Conservation (phyloP, 768 basidiomycete species). For the Collybiopsis confluens region DNA sequence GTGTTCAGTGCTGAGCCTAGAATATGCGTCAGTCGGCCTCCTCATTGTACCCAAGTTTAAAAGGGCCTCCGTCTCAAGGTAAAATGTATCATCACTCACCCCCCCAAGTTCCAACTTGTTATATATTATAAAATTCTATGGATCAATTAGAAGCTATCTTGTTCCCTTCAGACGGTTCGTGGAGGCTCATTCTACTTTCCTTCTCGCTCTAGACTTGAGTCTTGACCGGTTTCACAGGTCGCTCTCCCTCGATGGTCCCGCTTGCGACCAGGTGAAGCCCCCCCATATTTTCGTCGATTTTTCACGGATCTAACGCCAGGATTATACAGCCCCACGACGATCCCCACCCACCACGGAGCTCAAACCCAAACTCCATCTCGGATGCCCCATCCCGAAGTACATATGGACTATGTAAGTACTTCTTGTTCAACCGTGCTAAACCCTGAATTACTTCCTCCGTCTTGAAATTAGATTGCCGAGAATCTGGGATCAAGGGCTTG, state of each 20-base stretch:
- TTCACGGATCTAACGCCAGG: background rate
- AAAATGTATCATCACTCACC: background rate
- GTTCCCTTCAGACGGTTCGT: constrained; percentile 71
- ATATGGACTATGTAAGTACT: constrained; percentile 68
- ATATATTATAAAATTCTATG: constrained; percentile 35
- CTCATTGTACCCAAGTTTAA: constrained; percentile 22
- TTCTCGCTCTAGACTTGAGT: background rate
- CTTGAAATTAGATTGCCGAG: constrained; percentile 56
- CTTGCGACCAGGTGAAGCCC: constrained; percentile 64
- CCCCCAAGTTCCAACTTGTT: background rate
- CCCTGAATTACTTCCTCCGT: background rate
- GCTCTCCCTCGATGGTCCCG: constrained; percentile 65
- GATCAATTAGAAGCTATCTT: constrained; percentile 71
- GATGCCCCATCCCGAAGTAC: constrained; percentile 79
- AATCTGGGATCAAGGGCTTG: constrained; percentile 62
- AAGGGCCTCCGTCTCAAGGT: background rate
- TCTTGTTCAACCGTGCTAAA: background rate
- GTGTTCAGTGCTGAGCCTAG: constrained; percentile 17
- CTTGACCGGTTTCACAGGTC: constrained; percentile 41
- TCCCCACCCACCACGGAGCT: constrained; percentile 40
- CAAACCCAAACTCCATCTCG: constrained; percentile 47
- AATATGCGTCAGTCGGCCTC: constrained; percentile 9
- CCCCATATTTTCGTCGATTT: background rate
- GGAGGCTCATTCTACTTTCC: background rate
- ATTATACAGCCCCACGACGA: constrained; percentile 37